Percentiles rank a stretch among this genome's conserved stretches.
Conservation (phyloP, 345 rosid species). For the Pseudoturritis turrita region DNA sequence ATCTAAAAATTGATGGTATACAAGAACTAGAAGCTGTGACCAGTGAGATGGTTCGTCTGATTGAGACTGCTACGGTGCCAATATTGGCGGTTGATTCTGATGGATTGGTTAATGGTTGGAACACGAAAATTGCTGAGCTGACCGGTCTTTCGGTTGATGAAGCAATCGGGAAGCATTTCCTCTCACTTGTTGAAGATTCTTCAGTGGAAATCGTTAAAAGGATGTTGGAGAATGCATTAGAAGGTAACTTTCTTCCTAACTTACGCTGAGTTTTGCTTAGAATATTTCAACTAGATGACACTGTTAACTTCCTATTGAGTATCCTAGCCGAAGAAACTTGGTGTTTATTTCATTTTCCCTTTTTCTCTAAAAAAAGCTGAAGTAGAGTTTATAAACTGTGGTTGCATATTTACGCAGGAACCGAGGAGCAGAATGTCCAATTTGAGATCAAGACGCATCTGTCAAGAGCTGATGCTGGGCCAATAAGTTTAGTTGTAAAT, state of each 20-base stretch:
- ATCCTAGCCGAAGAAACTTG: background rate
- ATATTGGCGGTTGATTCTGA: slow-evolving; percentile 86
- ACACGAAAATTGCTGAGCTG: slow-evolving; percentile 79
- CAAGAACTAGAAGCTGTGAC: slow-evolving; percentile 95
- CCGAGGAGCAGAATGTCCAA: slow-evolving; percentile 75
- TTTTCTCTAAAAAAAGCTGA: background rate
- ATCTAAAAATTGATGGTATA: slow-evolving; percentile 75
- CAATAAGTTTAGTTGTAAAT: slow-evolving; percentile 82
- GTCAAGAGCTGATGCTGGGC: slow-evolving; percentile 50
- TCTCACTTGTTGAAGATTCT: slow-evolving; percentile 81
- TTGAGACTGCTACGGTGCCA: slow-evolving; percentile 91
- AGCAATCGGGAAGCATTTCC: slow-evolving; percentile 83
- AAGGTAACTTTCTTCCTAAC: slow-evolving; percentile 48
- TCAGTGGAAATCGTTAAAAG: slow-evolving; percentile 53
- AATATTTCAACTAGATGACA: background rate
- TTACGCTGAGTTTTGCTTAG: background rate
- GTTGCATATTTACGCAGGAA: slow-evolving; percentile 50
- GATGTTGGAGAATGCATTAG: slow-evolving; percentile 71
- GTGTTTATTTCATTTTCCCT: background rate
- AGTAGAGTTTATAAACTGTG: background rate
- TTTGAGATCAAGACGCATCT: slow-evolving; percentile 85
- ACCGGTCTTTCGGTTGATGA: slow-evolving; percentile 77
- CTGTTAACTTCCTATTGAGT: background rate
- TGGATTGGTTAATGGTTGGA: slow-evolving; percentile 93
- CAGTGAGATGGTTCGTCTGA: slow-evolving; percentile 88